Conservation (phyloP, 2,329 filamentous ascomycete species). For the Monilinia fructicola region DNA sequence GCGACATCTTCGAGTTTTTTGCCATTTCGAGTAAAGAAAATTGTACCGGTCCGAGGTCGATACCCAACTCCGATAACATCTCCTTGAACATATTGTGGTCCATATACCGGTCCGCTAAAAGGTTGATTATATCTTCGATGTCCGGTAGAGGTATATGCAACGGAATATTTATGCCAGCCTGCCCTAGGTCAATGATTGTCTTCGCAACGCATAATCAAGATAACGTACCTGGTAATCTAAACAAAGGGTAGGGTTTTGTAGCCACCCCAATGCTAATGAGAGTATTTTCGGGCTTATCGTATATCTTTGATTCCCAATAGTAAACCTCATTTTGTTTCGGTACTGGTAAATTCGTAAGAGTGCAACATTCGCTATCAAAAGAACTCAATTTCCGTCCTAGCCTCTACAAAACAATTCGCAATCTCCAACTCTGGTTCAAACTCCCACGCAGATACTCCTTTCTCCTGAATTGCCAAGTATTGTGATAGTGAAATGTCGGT, state of each 20-base stretch:
- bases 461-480: conserved; percentile 97
- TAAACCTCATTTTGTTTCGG: conserved; percentile 99
- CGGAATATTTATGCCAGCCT: conserved; percentile 91
- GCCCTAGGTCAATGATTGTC: conserved; percentile 12
- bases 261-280: conserved; percentile 89
- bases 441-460: conserved; percentile 99
- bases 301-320: conserved; percentile 99
- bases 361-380: conserved; percentile 98
- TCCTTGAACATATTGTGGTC: conserved; percentile 81
- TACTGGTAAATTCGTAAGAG: conserved; percentile 77
- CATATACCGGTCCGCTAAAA: conserved; percentile 77
- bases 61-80: conserved; percentile 97
- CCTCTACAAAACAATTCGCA: conserved; percentile 98
- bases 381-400: conserved; percentile 94
- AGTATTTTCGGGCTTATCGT: conserved; percentile 90
- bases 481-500: conserved; percentile 98
- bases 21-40: conserved; percentile 98
- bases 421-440: conserved; percentile 99
- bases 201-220: conserved; percentile 6
- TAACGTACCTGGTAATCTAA: conserved; percentile 80
- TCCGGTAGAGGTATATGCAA: conserved; percentile 87
- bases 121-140: conserved; percentile 90
- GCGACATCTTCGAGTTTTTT: conserved; percentile 95
- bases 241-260: conserved; percentile 95
- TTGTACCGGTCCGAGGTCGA: conserved; percentile 85